These are phyloP conservation scores for Trichosporon asahii DNA, from an alignment of 1,284 basidiomycete species.

Conservation along the genomic window DNA sequence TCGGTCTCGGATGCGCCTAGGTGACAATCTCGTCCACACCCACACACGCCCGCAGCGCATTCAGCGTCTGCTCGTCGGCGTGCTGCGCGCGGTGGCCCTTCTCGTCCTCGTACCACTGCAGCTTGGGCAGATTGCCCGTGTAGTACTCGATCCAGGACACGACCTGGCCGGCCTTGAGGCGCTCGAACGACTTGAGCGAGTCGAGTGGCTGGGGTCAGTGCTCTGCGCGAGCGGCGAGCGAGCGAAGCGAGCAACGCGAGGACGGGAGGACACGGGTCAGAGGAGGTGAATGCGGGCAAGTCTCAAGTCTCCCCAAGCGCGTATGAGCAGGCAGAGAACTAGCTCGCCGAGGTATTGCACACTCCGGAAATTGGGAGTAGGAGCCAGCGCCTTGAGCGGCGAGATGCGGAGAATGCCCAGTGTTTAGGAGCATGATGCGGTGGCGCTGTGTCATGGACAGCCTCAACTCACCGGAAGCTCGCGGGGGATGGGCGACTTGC, in stretches of 20 bases:
- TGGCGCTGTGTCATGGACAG: too few relatives aligned
- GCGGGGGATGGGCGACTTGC: not conserved
- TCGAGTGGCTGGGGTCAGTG: slow-evolving; percentile 17
- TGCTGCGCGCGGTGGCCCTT: not conserved
- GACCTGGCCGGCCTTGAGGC: slow-evolving; percentile 1
- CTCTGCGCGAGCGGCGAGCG: not conserved
- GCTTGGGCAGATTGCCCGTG: slow-evolving; percentile 12
- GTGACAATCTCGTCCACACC: slow-evolving; percentile 18
- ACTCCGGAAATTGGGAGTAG: too few relatives aligned
- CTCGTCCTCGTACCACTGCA: not conserved
- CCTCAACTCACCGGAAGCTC: slow-evolving; percentile 17
- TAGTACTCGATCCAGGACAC: slow-evolving; percentile 23
- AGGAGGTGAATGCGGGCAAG: too few relatives aligned
- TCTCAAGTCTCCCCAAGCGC: too few relatives aligned
- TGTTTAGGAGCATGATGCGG: too few relatives aligned
- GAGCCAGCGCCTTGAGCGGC: too few relatives aligned
- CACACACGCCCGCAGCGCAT: slow-evolving; percentile 18
- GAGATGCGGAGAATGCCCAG: too few relatives aligned
- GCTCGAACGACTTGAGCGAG: slow-evolving; percentile 15
- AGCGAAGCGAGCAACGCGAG: not conserved
- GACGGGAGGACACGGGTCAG: too few relatives aligned
- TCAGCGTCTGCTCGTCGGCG: slow-evolving; percentile 6
- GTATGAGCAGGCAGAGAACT: too few relatives aligned
- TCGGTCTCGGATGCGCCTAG: not conserved
- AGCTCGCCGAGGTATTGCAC: too few relatives aligned